Base-by-base conservation (phyloP, 1,284 basidiomycete genomes). In the Earliella scabrosa region DNA sequence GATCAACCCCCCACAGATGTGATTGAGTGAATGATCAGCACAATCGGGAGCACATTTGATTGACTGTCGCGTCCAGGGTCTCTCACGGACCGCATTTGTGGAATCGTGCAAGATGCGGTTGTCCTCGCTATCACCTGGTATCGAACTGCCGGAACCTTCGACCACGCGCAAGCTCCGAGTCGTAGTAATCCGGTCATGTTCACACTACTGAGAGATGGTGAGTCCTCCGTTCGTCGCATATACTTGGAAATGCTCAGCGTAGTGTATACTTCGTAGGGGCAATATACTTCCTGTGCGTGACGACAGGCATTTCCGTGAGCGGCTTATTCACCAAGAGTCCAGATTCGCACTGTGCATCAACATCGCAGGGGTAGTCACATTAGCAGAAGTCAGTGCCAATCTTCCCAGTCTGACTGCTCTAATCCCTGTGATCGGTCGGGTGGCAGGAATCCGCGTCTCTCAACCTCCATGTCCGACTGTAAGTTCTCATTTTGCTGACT, bases 51-150 rank as follows among this genome's bases (percentile, higher is more conserved):
- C n/a, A n/a, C n/a, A n/a, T n/a, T n/a, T n/a, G n/a, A n/a, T n/a
- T n/a, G n/a, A n/a, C n/a, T n/a, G n/a, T n/a, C n/a, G n/a, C n/a
- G n/a, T n/a, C n/a, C n/a, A n/a, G n/a, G n/a, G n/a, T n/a, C n/a
- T n/a, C n/a, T n/a, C n/a, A n/a, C n/a, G n/a, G n/a, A n/a, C n/a
- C n/a, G n/a, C n/a, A n/a, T n/a, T n/a, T n/a, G n/a, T n/a, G n/a
- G n/a, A n/a, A n/a, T n/a, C n/a, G n/a, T n/a, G n/a, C n/a, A n/a
- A n/a, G n/a, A n/a, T 16, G 14, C 34, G 9, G 5, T 53, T 21
- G 51, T 53, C 18, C 29, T 58, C 13, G 51, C 20, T 1, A 49
- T 58, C 29, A 58, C 56, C 35, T 58, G 56, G 56, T 58, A 58
- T 24, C 46, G 51, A 10, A 58, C 56, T 3, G 45, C 46, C 2